Conservation (phyloP, 2,329 filamentous ascomycete genomes). For the Aspergillus calidoustus region DNA sequence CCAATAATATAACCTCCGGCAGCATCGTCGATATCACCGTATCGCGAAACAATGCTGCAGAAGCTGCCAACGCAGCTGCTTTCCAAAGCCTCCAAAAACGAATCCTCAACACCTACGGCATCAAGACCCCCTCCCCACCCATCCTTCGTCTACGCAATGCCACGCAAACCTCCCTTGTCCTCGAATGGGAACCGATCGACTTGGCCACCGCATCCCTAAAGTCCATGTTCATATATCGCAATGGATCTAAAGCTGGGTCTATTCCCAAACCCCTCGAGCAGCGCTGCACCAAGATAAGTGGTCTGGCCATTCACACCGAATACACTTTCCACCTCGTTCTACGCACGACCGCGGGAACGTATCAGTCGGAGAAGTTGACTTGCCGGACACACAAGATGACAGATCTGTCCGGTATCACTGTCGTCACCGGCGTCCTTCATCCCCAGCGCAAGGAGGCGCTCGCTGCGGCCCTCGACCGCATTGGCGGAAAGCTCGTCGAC, state of each 20-base stretch:
- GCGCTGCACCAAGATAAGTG: slow-evolving; percentile 94
- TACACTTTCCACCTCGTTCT: slow-evolving; percentile 94
- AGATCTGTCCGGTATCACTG: slow-evolving; percentile 90
- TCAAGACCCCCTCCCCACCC: slow-evolving; percentile 74
- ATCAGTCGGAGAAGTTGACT: slow-evolving; percentile 77
- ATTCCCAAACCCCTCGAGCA: slow-evolving; percentile 87
- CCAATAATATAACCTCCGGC: slow-evolving; percentile 91
- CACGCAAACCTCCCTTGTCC: slow-evolving; percentile 96
- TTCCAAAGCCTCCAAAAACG: slow-evolving; percentile 87
- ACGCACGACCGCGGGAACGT: slow-evolving; percentile 87
- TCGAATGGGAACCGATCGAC: slow-evolving; percentile 96
- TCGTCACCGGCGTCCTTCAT: slow-evolving; percentile 87
- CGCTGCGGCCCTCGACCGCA: slow-evolving; percentile 75
- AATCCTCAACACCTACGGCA: slow-evolving; percentile 86
- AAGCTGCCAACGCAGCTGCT: slow-evolving; percentile 71
- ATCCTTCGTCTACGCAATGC: slow-evolving; percentile 91
- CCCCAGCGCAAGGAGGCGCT: slow-evolving; percentile 73
- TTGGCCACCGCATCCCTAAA: slow-evolving; percentile 90
- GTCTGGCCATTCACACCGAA: slow-evolving; percentile 93
- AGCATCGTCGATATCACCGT: slow-evolving; percentile 99
- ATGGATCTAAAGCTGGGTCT: slow-evolving; percentile 93
- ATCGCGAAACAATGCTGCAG: slow-evolving; percentile 79
- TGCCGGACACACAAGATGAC: slow-evolving; percentile 99
- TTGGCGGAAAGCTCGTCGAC: slow-evolving; percentile 91
- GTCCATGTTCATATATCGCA: slow-evolving; percentile 88